Base-by-base conservation (phyloP, 2,329 filamentous ascomycete species). In the Arthrobotrys conoides region DNA sequence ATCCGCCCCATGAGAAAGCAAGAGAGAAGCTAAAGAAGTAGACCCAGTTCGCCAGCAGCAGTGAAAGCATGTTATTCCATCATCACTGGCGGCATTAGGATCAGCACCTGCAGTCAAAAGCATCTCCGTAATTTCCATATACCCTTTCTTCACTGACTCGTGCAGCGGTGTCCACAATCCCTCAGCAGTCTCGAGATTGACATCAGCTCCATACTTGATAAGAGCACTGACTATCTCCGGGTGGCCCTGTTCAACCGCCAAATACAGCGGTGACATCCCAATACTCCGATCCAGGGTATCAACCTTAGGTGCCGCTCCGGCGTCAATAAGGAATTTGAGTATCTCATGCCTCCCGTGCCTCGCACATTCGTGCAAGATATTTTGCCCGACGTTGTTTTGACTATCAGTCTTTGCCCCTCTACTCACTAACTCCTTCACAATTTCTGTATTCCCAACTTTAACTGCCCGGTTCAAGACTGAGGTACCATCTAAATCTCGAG, bases 161-260 rank as follows among this genome's bases (percentile, higher is more conserved):
- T 68, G 71, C n/a, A 75, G 46, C 36, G 71, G 71, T 2, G 71
- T 75, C 71, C 71, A 75, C 41, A 38, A 22, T 8, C 71, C 63
- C 1, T 75, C 53, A n/a, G 9, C 4, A n/a, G 63, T 63, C n/a
- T 24, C 49, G 14, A 61, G 18, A 20, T 75, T 75, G 20, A 75
- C 71, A 53, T 68, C 30, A 6, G 63, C 71, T 6, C 71, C 71
- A 18, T 63, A 51, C 20, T 68, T 63, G 18, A 75, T 68, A 36
- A 75, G 9, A 5, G 14, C 53, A 12, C 24, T 51, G 24, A 63
- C 71, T 5, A 75, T 20, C 8, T 30, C 9, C 16, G 63, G 63
- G 9, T 63, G 63, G 14, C 71, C 71, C 46, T 63, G 41, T 4
- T 75, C 63, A 10, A 63, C 71, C 4, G 71, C 71, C 30, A 18